Evolutionary conservation across 2,329 filamentous ascomycete genomes (phyloP), one percentile per base, ranked within the genome.

Genomic region (Exophiala alcalophila): DNA sequence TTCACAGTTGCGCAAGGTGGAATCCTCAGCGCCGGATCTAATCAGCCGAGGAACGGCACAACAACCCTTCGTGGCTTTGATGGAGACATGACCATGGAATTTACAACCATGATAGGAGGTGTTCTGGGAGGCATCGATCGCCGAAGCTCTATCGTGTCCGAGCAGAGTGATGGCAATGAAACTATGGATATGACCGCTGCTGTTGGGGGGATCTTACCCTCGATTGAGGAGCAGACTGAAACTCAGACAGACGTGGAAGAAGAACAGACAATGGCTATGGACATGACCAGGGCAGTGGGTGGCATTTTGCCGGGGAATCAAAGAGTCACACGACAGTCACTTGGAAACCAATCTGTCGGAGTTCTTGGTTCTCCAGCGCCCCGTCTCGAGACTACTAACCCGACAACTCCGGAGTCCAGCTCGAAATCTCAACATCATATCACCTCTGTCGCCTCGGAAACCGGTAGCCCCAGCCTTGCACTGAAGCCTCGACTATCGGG

Each of bases 271-370:
- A 70, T 76, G 60, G 78, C 73, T 1, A 85, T 86, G 81, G 81
- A 85, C 31, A 78, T 85, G 59, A 85, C 82, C 2, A 71, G 71
- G 31, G 77, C 75, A 4, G 68, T 84, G 32, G 82, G 83, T 7
- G 71, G 72, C 6, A 85, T 87, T 36, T 66, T 84, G 28, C 25
- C 47, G 3, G 16, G 19, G n/a, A 38, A 16, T 10, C 21, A 24
- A 15, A 30, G 30, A 18, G 14, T 19, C 6, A 36, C 43, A 3
- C 34, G 35, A 33, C 18, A 20, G 19, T 33, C 43, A 4, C 20
- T 26, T 14, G 29, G 34, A 15, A 37, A 24, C 16, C 16, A 12
- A 20, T 5, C 15, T 11, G 20, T 9, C 9, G 18, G 9, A 2
- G 25, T n/a, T 4, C 5, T 7, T 21, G 14, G 51, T 18, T 23